Base-by-base conservation (phyloP, 805 yeast species). In the Ascoidea tarda region DNA sequence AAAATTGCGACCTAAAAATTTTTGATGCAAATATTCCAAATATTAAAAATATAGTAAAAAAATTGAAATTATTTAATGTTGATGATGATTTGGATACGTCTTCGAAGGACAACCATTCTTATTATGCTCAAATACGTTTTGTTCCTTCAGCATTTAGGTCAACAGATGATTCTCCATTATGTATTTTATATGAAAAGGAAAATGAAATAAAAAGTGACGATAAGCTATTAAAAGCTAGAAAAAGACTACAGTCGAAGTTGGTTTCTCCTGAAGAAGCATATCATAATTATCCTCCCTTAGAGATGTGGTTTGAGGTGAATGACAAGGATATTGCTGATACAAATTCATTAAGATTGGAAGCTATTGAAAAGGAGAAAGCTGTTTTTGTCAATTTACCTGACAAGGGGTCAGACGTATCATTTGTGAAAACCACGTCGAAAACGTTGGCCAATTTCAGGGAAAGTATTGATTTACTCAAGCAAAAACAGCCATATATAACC, bases 281-380 rank as follows among this genome's bases (percentile, higher is more conserved):
- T 50, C 60, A 64, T 48, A 58, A 64, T 47, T 69, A 69, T 50
- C 81, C 82, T 0, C 76, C 79, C 0, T 63, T 78, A 6, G 82
- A 78, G 59, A 62, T 78, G 48, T 76, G 80, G 78, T 62, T 72
- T 48, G 74, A 69, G 49, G 60, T 75, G 51, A 64, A 63, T 12
- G 63, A 65, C 5, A 52, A 55, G 16, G 64, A 63, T 12, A 62
- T 58, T 46, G 68, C 71, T 1, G 74, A 69, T 47, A 53, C 66
- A 51, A 72, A 67, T 32, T 62, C 71, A 10, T 57, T 76, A 50
- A 65, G 66, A 33, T 56, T 75, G 2, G 70, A 72, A 6, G 66
- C 77, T 0, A 74, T 72, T 0, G 77, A 76, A 47, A 67, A 67
- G 16, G 79, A 77, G 54, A 66, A 70, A 54, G 66, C 65, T 54